Evolutionary conservation across 176 grass and related monocot species (phyloP).

Genomic region (Thinopyrum elongatum): DNA sequence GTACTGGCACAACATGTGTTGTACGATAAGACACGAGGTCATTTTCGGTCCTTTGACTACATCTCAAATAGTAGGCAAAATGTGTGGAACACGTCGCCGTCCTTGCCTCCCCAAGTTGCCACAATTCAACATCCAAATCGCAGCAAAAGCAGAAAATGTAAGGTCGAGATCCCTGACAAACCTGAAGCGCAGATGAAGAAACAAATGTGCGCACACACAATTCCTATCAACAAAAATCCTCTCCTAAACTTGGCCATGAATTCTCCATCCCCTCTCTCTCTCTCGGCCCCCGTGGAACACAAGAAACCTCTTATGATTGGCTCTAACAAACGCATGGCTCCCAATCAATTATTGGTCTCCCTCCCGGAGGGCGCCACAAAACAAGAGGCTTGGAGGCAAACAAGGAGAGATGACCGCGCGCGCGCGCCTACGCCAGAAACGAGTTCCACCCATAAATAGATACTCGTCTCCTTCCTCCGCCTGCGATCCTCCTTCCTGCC

Average conservation of each 20-base stretch:
- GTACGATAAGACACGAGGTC: background rate
- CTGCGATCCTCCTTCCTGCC: constrained; percentile 3
- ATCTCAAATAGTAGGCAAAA: background rate
- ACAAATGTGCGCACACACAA: background rate
- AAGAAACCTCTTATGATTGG: constrained; percentile 11
- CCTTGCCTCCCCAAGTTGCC: background rate
- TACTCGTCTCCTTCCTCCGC: constrained; percentile 4
- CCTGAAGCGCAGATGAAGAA: background rate
- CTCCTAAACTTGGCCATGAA: constrained; percentile 5
- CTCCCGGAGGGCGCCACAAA: constrained; percentile 18
- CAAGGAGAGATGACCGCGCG: background rate
- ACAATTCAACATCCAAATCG: background rate
- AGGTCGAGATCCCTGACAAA: background rate
- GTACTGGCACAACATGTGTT: no score
- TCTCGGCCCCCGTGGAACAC: background rate
- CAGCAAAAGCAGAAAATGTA: background rate
- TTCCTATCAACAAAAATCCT: background rate
- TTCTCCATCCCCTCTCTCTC: background rate
- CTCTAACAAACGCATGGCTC: constrained; percentile 25
- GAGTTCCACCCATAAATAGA: constrained; percentile 43
- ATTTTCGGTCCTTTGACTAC: background rate
- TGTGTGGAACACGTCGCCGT: background rate
- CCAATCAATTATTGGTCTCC: constrained; percentile 38
- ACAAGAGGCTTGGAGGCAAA: constrained; percentile 5
- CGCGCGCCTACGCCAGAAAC: background rate